phyloP scores from a whole-genome alignment of 2,329 filamentous ascomycete species.

The Botrytis paeoniae region DNA sequence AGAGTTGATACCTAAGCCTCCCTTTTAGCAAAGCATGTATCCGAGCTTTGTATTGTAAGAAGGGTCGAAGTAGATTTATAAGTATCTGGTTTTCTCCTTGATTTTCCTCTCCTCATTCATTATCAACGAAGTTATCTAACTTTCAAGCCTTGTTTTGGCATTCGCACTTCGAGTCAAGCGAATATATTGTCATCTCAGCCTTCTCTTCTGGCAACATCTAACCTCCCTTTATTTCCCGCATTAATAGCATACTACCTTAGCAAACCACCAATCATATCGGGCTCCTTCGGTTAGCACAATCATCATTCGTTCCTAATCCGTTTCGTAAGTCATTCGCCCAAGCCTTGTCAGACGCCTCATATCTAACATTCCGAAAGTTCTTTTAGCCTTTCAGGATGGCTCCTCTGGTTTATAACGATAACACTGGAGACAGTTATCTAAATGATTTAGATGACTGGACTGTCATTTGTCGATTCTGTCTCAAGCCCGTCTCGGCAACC shows the following conservation, averaged over 20 bases:
- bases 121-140: constrained; percentile 3
- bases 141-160: neutral
- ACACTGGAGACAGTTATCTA: constrained; percentile 14
- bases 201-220: neutral
- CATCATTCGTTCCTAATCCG: constrained; percentile 20
- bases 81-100: neutral
- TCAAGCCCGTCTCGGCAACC: constrained; percentile 28
- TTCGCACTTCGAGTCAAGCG: neutral
- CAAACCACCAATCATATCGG: constrained; percentile 24
- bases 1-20: constrained; percentile 6
- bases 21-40: neutral
- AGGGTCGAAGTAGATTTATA: neutral
- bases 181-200: neutral
- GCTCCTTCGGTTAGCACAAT: constrained; percentile 27
- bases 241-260: neutral
- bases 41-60: neutral
- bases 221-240: neutral
- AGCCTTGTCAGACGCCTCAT: constrained; percentile 7
- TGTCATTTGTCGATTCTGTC: constrained; percentile 27
- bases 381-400: constrained; percentile 14
- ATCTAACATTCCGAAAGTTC: constrained; percentile 18
- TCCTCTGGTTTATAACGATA: constrained; percentile 22
- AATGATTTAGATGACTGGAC: constrained; percentile 26
- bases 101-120: neutral
- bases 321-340: constrained; percentile 20